phyloP scores from a whole-genome alignment of 2,329 filamentous ascomycete genomes.

The Ophiostoma quercus region DNA sequence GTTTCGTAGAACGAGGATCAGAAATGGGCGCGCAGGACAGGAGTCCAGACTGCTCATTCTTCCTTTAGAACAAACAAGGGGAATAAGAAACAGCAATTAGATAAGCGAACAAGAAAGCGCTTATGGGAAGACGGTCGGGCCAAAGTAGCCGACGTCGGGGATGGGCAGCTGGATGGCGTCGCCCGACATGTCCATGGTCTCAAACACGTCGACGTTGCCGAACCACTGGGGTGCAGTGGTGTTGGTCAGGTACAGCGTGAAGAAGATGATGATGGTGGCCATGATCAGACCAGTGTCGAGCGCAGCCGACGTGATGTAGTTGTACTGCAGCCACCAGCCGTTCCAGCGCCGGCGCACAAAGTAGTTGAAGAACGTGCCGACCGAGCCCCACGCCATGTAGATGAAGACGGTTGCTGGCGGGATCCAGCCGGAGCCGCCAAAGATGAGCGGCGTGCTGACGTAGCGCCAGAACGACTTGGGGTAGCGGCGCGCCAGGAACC shows the following conservation, averaged over 20 bases:
- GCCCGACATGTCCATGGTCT: slow-evolving; percentile 22
- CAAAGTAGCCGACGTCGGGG: slow-evolving; percentile 23
- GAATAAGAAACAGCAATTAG: not conserved
- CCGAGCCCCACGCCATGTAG: slow-evolving; percentile 65
- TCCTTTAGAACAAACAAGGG: not conserved
- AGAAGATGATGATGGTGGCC: slow-evolving; percentile 64
- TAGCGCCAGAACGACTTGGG: slow-evolving; percentile 59
- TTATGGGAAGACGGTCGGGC: slow-evolving; percentile 25
- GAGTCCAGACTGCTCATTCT: not conserved
- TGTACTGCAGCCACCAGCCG: slow-evolving; percentile 74
- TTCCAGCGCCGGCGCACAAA: slow-evolving; percentile 59
- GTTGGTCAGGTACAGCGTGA: slow-evolving; percentile 58
- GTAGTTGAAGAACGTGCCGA: slow-evolving; percentile 65
- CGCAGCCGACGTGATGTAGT: slow-evolving; percentile 68
- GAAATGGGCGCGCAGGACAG: not conserved
- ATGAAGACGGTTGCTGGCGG: slow-evolving; percentile 67
- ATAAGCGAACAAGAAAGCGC: not conserved
- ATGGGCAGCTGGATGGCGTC: slow-evolving; percentile 21
- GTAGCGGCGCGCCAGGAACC: slow-evolving; percentile 55
- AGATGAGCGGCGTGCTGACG: slow-evolving; percentile 63
- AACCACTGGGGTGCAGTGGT: slow-evolving; percentile 56
- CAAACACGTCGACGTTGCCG: slow-evolving; percentile 45
- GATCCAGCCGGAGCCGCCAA: slow-evolving; percentile 57
- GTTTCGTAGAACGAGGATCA: slow-evolving; percentile 23
- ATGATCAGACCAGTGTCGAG: slow-evolving; percentile 64